These are phyloP conservation scores for Lathyrus sativus DNA, from an alignment of 306 rosid genomes.

Conservation along the genomic window DNA sequence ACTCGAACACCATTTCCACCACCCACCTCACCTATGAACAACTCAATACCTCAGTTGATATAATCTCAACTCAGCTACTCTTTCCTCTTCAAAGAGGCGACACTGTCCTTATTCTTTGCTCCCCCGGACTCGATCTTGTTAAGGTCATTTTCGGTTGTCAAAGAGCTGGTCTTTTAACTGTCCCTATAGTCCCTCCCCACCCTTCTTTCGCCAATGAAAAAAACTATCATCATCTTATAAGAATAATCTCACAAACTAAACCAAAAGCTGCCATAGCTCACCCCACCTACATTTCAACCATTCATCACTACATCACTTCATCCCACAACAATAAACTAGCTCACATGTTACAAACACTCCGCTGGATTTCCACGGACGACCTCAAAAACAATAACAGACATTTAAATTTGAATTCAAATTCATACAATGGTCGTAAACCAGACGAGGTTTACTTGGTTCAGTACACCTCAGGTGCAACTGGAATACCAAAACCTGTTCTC, in stretches of 20 bases:
- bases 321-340: slow-evolving; percentile 43
- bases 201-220: slow-evolving; percentile 52
- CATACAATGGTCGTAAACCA: slow-evolving; percentile 54
- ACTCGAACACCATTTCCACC: slow-evolving; percentile 9
- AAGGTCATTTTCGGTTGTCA: slow-evolving; percentile 71
- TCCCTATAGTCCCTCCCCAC: slow-evolving; percentile 70
- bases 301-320: slow-evolving; percentile 46
- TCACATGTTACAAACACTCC: slow-evolving; percentile 40
- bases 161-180: slow-evolving; percentile 68
- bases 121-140: slow-evolving; percentile 69
- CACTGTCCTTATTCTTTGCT: slow-evolving; percentile 58
- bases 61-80: slow-evolving; percentile 51
- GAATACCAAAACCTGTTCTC: slow-evolving; percentile 73
- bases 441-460: slow-evolving; percentile 67
- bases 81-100: slow-evolving; percentile 50
- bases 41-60: slow-evolving; percentile 53
- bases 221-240: slow-evolving; percentile 55
- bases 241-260: slow-evolving; percentile 69
- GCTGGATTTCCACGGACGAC: slow-evolving; percentile 57
- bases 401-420: not conserved
- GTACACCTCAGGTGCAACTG: slow-evolving; percentile 86
- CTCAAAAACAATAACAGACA: slow-evolving; percentile 25
- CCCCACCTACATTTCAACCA: slow-evolving; percentile 44
- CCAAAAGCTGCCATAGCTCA: slow-evolving; percentile 83
- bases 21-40: slow-evolving; percentile 56